Evolutionary conservation across 2,329 filamentous ascomycete genomes (phyloP).

Genomic region (Mycosphaerella arachidis): DNA sequence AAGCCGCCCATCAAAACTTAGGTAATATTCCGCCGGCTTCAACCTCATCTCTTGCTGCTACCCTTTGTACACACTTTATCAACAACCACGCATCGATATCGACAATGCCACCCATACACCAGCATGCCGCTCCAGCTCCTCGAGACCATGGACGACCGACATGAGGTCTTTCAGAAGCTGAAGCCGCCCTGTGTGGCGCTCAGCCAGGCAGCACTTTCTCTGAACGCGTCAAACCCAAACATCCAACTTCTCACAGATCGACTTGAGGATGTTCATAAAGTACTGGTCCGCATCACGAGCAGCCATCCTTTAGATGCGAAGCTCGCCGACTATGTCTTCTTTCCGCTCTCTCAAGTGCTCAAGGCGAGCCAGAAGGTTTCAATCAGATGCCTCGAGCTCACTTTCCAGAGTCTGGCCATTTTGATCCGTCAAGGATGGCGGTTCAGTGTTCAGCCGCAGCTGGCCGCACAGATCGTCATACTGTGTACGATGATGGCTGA

Average conservation of each 20-base stretch:
- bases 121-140: slow-evolving; percentile 18
- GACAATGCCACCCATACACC: not conserved
- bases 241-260: slow-evolving; percentile 46
- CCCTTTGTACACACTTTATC: not conserved
- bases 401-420: slow-evolving; percentile 68
- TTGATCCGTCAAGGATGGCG: slow-evolving; percentile 79
- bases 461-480: slow-evolving; percentile 80
- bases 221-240: slow-evolving; percentile 40
- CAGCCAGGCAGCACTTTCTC: slow-evolving; percentile 50
- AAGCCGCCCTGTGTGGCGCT: slow-evolving; percentile 57
- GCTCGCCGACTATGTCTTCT: slow-evolving; percentile 90
- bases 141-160: slow-evolving; percentile 30
- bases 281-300: slow-evolving; percentile 33
- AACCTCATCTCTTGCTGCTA: not conserved
- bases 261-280: slow-evolving; percentile 44
- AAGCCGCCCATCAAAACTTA: not conserved
- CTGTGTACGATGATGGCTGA: slow-evolving; percentile 77
- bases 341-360: slow-evolving; percentile 83
- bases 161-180: slow-evolving; percentile 47
- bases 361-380: slow-evolving; percentile 69
- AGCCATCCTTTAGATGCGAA: slow-evolving; percentile 63
- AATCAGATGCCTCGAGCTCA: slow-evolving; percentile 67
- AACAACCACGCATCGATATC: not conserved
- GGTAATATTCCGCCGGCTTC: not conserved
- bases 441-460: slow-evolving; percentile 60